phyloP scores from a whole-genome alignment of 805 yeast species.

The Jamesozyma piceae region DNA sequence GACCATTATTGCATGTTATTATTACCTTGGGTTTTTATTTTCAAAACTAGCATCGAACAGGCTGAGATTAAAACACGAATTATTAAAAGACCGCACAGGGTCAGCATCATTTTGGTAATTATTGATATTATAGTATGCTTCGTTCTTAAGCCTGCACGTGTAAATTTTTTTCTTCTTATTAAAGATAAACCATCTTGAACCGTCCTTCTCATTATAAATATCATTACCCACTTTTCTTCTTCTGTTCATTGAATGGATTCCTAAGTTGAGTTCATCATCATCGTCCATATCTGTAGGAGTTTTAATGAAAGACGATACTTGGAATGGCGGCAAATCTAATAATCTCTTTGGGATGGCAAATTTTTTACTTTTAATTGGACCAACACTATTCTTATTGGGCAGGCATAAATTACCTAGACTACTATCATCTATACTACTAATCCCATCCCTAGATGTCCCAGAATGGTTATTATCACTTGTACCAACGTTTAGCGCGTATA shows the following conservation, averaged over 20 bases:
- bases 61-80: constrained; percentile 24
- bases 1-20: not conserved
- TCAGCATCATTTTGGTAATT: constrained; percentile 19
- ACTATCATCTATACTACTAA: no score
- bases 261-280: constrained; percentile 2
- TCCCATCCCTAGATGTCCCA: no score
- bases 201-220: not conserved
- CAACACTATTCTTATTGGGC: no score
- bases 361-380: not conserved
- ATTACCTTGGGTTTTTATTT: constrained; percentile 22
- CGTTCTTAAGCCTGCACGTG: constrained; percentile 13
- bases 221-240: constrained; percentile 2
- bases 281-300: not conserved
- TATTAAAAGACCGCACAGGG: constrained; percentile 15
- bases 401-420: no score
- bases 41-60: constrained; percentile 25
- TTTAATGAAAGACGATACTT: constrained; percentile 25
- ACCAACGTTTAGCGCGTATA: constrained; percentile 15
- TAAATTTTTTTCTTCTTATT: constrained; percentile 14
- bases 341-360: constrained; percentile 18
- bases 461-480: not conserved
- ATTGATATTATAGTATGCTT: constrained; percentile 21
- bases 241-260: constrained; percentile 3
- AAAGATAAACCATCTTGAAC: constrained; percentile 17
- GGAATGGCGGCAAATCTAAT: constrained; percentile 25